A percentile compares a stretch with the other conserved stretches of the same genome.
Conservation (phyloP, 225 moss, liverwort and hornwort genomes). For the Sphagnum tenellum region DNA sequence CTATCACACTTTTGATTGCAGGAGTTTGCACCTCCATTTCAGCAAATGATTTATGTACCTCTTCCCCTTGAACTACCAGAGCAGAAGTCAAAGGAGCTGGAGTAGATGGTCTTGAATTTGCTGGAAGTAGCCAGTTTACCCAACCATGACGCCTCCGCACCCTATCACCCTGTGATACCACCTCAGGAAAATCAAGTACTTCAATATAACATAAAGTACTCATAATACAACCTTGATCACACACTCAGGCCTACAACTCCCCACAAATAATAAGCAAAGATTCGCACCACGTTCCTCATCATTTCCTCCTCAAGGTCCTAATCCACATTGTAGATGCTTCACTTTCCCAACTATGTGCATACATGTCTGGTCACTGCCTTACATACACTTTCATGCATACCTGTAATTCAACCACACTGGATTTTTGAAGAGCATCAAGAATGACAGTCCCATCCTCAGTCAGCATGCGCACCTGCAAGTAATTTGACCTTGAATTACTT, state of each 20-base stretch:
- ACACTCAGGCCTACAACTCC: too few species aligned
- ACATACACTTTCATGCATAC: slow-evolving; percentile 17
- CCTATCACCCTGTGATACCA: slow-evolving; percentile 64
- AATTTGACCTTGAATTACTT: too few species aligned
- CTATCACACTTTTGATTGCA: slow-evolving; percentile 11
- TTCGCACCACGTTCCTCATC: too few species aligned
- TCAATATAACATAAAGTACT: too few species aligned
- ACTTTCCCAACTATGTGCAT: too few species aligned
- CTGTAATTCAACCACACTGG: slow-evolving; percentile 89
- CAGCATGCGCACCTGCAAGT: slow-evolving; percentile 71
- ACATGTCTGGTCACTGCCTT: too few species aligned
- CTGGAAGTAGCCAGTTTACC: slow-evolving; percentile 82
- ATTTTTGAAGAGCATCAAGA: slow-evolving; percentile 75
- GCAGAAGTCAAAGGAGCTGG: slow-evolving; percentile 19
- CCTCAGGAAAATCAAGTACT: neutral
- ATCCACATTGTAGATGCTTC: too few species aligned
- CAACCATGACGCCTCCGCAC: slow-evolving; percentile 90
- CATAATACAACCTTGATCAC: too few species aligned
- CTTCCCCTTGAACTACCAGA: slow-evolving; percentile 29
- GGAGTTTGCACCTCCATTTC: slow-evolving; percentile 13
- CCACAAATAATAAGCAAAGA: too few species aligned
- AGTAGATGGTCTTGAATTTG: slow-evolving; percentile 30
- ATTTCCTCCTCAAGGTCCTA: too few species aligned
- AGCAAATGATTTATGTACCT: slow-evolving; percentile 14
- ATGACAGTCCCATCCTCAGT: slow-evolving; percentile 72